Percentiles rank a stretch among this genome's conserved stretches.
These are phyloP conservation scores for Calocybe cyanea DNA, from an alignment of 768 basidiomycete species.

Conservation along the genomic window DNA sequence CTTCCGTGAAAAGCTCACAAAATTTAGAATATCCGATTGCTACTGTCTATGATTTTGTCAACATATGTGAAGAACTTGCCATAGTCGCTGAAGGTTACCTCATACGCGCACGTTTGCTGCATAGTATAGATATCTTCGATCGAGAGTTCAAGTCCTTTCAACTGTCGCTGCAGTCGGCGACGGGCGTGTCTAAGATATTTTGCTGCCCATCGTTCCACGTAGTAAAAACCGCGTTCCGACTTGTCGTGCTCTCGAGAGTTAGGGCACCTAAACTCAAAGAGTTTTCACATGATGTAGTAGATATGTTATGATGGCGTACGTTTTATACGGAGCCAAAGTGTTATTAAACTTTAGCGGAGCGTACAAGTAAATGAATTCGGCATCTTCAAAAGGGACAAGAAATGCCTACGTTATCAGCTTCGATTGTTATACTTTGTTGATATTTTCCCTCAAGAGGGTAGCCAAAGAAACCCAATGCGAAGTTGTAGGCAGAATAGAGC, in stretches of 20 bases:
- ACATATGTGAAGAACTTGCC: conserved; percentile 2
- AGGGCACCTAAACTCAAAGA: conserved; percentile 39
- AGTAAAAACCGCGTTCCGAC: conserved; percentile 52
- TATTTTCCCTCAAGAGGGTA: conserved; percentile 71
- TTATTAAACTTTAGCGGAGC: conserved; percentile 85
- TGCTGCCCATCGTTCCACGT: conserved; percentile 60
- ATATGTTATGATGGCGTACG: too few relatives aligned
- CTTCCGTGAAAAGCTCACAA: conserved; percentile 84
- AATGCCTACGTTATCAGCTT: conserved; percentile 48
- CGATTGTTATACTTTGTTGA: conserved; percentile 74
- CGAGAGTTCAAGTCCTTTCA: conserved; percentile 60
- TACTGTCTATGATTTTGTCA: conserved; percentile 57
- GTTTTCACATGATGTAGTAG: too few relatives aligned
- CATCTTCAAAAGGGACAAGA: conserved; percentile 10
- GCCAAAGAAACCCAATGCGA: conserved; percentile 74
- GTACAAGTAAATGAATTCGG: too few relatives aligned
- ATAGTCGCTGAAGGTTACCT: conserved; percentile 40
- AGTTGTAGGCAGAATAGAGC: conserved; percentile 61
- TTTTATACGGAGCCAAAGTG: conserved; percentile 82
- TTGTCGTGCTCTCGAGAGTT: conserved; percentile 52
- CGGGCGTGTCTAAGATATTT: conserved; percentile 70
- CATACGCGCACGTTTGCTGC: conserved; percentile 84
- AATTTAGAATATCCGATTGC: conserved; percentile 89
- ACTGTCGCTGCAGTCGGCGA: conserved; percentile 51
- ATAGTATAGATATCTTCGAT: conserved; percentile 71